phyloP scores from a whole-genome alignment of 2,329 filamentous ascomycete genomes.

The Epichloe gansuensis region DNA sequence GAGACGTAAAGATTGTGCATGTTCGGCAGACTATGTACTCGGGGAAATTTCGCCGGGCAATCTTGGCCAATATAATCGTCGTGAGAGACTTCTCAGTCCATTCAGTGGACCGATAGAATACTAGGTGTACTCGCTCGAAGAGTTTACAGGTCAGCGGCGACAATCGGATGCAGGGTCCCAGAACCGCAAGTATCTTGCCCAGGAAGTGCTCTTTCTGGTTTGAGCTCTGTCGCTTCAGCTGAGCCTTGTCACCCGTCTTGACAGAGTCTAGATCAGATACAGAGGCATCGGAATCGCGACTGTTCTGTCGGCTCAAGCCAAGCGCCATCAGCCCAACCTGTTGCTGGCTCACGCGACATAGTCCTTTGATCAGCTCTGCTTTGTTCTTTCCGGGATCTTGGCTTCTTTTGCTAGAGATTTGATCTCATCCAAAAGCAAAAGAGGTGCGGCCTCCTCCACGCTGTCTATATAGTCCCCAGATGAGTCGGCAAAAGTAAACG shows the following conservation, averaged over 20 bases:
- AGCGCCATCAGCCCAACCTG: conserved; percentile 66
- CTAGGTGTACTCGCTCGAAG: conserved; percentile 87
- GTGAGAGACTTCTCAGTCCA: conserved; percentile 97
- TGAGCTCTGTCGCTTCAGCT: conserved; percentile 22
- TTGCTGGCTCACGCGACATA: conserved; percentile 60
- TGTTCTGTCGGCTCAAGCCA: conserved; percentile 53
- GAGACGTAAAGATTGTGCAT: conserved; percentile 73
- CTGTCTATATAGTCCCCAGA: conserved; percentile 63
- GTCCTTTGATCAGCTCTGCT: conserved; percentile 59
- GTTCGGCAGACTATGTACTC: conserved; percentile 84
- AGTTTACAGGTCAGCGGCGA: conserved; percentile 61
- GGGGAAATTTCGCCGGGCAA: conserved; percentile 77
- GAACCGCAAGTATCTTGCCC: conserved; percentile 61
- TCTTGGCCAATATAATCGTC: conserved; percentile 86
- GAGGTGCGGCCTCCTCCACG: conserved; percentile 69
- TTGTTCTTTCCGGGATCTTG: conserved; percentile 81
- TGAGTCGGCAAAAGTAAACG: conserved; percentile 69
- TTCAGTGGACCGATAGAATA: conserved; percentile 91
- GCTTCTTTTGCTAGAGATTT: conserved; percentile 75
- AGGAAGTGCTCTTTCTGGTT: conserved; percentile 67
- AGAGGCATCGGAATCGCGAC: conserved; percentile 39
- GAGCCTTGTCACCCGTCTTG: conserved; percentile 5
- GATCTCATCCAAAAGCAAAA: conserved; percentile 79
- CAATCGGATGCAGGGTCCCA: conserved; percentile 75
- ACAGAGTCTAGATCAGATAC: conserved; percentile 26